These are phyloP conservation scores for Dothidotthia symphoricarpi DNA, from an alignment of 2,329 filamentous ascomycete species.

Conservation along the genomic window DNA sequence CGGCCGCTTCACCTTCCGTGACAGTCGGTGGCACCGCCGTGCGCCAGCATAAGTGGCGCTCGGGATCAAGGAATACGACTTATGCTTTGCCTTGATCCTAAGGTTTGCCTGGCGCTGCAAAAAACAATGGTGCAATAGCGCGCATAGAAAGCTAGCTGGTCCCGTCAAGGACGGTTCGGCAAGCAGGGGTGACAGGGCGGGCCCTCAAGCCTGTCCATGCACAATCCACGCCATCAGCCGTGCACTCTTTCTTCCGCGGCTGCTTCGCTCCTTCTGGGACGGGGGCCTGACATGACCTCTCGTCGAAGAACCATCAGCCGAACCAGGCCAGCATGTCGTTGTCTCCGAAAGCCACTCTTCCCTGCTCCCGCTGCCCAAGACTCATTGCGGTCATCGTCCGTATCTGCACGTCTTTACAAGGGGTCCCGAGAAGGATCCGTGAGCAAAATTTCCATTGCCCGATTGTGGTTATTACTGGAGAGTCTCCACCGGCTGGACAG, in stretches of 20 bases:
- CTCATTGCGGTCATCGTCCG: constrained; percentile 39
- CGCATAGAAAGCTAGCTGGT: constrained; percentile 22
- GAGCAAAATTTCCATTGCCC: constrained; percentile 33
- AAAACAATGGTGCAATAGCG: constrained; percentile 29
- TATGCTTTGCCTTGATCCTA: constrained; percentile 22
- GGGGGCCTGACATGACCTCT: constrained; percentile 28
- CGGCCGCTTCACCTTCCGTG: constrained; percentile 10
- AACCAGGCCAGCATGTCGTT: constrained; percentile 40
- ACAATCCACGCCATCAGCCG: constrained; percentile 26
- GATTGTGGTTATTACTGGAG: constrained; percentile 43
- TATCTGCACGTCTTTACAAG: constrained; percentile 39
- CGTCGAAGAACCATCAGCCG: constrained; percentile 44
- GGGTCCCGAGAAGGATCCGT: constrained; percentile 36
- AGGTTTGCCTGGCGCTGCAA: constrained; percentile 25
- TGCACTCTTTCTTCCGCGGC: constrained; percentile 36
- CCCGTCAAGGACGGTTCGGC: constrained; percentile 28
- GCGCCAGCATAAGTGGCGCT: constrained; percentile 15
- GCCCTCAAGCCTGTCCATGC: constrained; percentile 27
- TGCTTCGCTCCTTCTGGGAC: constrained; percentile 36
- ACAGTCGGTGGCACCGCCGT: constrained; percentile 10
- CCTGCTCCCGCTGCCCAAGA: constrained; percentile 40
- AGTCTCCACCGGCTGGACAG: constrained; percentile 38
- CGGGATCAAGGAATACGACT: constrained; percentile 17
- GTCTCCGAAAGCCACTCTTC: constrained; percentile 33
- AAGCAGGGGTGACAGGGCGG: constrained; percentile 33